Evolutionary conservation across 2,329 filamentous ascomycete genomes (phyloP), one percentile per base, ranked within the genome.

Genomic region (Colletotrichum tanaceti): DNA sequence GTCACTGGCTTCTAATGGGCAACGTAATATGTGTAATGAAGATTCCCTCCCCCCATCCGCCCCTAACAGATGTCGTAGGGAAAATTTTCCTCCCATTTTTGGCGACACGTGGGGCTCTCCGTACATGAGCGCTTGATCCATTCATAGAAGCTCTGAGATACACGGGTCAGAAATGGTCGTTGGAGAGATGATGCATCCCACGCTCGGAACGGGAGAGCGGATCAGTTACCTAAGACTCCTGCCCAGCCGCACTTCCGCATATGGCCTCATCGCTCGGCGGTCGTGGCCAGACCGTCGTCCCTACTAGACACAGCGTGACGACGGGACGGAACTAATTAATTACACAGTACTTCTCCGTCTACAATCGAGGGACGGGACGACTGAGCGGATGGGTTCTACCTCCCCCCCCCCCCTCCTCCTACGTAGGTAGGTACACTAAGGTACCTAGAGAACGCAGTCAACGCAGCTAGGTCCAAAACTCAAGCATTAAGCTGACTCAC

Each of bases 161-260:
- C 20, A 41, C 16, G 18, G 20, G 28, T 35, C 20, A 22, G 22
- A 20, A 35, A 49, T 58, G 28, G 11, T 7, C 18, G 7, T 52
- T 11, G 47, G 9, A 46, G 13, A 58, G 13, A 9, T n/a, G 28
- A 7, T 22, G 54, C 32, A 65, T 65, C 41, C 54, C 65, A 54
- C 60, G 61, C 39, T 44, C 60, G 65, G 65, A 55, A 68, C 32
- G 39, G 28, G 20, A 35, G 39, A 24, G 60, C 53, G 65, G 61
- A 68, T 47, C 32, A 43, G 59, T 65, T 65, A 65, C 61, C 22
- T 54, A 65, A 65, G 28, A 63, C 52, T 50, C 43, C 60, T 46
- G 52, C 52, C 22, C n/a, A 32, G 47, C 60, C 60, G 65, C 39
- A 54, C 60, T 49, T 54, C 53, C 39, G 59, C 28, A 63, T 6